Conservation (phyloP, 257 asterid species). For the Linderniella brevidens region DNA sequence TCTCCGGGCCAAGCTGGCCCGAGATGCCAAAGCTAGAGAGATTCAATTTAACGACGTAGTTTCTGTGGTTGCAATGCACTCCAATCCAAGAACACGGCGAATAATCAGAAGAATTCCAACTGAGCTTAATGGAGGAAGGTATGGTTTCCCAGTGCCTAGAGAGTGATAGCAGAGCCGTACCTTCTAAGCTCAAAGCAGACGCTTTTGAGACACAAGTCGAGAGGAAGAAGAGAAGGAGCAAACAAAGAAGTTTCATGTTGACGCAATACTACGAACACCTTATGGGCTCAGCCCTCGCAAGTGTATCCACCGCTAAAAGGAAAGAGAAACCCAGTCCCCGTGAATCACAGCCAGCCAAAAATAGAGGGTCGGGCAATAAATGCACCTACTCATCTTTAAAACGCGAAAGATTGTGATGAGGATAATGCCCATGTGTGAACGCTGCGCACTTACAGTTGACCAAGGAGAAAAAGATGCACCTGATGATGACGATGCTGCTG, state of each 20-base stretch:
- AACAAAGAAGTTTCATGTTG: slow-evolving; percentile 15
- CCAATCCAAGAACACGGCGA: slow-evolving; percentile 81
- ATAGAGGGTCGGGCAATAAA: no score
- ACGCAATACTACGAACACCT: background rate
- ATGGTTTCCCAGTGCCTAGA: slow-evolving; percentile 36
- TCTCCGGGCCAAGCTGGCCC: slow-evolving; percentile 56
- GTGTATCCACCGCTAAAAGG: no score
- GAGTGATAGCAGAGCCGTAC: slow-evolving; percentile 44
- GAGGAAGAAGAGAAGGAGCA: slow-evolving; percentile 21
- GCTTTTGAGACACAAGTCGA: slow-evolving; percentile 12
- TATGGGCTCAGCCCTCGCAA: no score
- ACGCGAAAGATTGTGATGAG: no score
- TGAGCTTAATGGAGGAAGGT: slow-evolving; percentile 42
- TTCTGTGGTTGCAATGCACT: slow-evolving; percentile 30
- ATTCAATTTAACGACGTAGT: slow-evolving; percentile 24
- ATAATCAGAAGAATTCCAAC: slow-evolving; percentile 73
- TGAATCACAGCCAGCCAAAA: no score
- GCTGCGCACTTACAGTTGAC: no score
- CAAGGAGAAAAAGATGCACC: no score
- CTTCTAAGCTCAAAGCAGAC: slow-evolving; percentile 37
- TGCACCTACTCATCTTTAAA: no score
- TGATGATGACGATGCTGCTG: no score
- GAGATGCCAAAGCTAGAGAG: slow-evolving; percentile 39
- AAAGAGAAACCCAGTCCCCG: no score
- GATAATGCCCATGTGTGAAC: no score